Evolutionary conservation across 75 land plant genomes (phyloP).

Genomic region (Picea glauca): DNA sequence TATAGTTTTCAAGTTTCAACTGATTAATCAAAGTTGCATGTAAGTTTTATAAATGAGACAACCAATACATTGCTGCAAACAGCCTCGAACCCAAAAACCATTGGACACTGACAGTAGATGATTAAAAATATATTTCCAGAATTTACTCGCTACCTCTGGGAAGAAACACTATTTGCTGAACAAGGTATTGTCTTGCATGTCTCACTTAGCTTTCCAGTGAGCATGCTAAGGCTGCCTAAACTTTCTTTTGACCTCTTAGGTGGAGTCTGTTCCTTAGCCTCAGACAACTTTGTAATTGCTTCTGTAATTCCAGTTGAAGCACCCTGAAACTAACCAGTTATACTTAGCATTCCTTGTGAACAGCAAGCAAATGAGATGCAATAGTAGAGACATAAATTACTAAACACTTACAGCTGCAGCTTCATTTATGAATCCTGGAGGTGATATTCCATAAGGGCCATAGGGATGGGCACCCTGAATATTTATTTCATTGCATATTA

Average conservation of each 20-base stretch:
- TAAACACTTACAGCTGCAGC: conserved; percentile 7
- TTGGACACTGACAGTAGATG: neutral
- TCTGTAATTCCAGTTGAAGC: conserved; percentile 12
- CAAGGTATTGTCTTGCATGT: neutral
- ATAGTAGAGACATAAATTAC: neutral
- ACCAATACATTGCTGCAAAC: neutral
- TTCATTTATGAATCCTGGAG: conserved; percentile 17
- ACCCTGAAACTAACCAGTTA: conserved; percentile 1
- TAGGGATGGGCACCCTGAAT: conserved; percentile 36
- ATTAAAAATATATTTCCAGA: neutral
- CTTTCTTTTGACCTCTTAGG: conserved; percentile 29
- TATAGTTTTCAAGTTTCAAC: neutral
- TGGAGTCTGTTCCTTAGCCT: conserved; percentile 18
- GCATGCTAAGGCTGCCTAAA: conserved; percentile 23
- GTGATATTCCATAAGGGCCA: conserved; percentile 29
- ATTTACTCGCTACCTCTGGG: conserved; percentile 52
- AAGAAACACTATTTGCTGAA: conserved; percentile 30
- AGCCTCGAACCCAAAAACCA: neutral
- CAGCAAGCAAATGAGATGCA: neutral
- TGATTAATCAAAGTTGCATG: neutral
- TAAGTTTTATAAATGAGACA: neutral
- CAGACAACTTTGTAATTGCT: conserved; percentile 22
- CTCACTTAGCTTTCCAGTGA: neutral
- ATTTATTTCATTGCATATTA: neutral
- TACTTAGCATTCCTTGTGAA: neutral